Conservation (phyloP, 1,284 basidiomycete species). For the Fomitopsis pinicola region DNA sequence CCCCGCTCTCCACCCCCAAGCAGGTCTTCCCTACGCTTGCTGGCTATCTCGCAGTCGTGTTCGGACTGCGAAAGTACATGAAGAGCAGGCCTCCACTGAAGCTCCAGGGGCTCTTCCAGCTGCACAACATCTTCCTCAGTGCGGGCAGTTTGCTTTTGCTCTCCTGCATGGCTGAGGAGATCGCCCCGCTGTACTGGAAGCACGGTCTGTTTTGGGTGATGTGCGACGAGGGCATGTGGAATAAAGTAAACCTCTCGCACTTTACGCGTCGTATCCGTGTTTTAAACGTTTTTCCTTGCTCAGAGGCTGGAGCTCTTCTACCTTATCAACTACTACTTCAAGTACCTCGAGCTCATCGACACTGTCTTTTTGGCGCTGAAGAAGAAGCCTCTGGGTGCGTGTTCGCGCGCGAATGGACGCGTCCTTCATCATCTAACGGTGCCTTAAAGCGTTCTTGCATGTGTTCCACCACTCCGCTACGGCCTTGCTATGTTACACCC, state of each 20-base stretch:
- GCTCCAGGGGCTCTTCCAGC: conserved; percentile 85
- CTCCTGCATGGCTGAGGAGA: conserved; percentile 86
- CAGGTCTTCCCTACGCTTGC: conserved; percentile 69
- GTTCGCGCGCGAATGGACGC: conserved; percentile 1
- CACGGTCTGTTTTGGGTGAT: conserved; percentile 75
- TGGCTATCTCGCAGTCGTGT: conserved; percentile 87
- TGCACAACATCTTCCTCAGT: conserved; percentile 90
- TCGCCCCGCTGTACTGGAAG: conserved; percentile 71
- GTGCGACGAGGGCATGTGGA: conserved; percentile 81
- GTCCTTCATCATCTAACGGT: conserved; percentile 2
- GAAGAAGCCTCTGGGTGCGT: conserved; percentile 91
- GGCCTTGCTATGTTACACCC: conserved; percentile 90
- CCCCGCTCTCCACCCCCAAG: conserved; percentile 78
- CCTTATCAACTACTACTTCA: conserved; percentile 98
- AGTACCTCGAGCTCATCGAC: conserved; percentile 91
- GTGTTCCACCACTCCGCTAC: conserved; percentile 99
- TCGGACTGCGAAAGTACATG: conserved; percentile 85
- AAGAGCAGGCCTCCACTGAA: conserved; percentile 70
- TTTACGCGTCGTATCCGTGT: conserved; percentile 1
- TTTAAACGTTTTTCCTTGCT: neutral
- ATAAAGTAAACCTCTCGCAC: conserved; percentile 51
- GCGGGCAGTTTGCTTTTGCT: conserved; percentile 81
- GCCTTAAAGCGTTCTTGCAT: conserved; percentile 81
- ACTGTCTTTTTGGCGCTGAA: conserved; percentile 97
- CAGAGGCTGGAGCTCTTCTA: conserved; percentile 90